Evolutionary conservation across 208 protist genomes (phyloP).

Genomic region (Vickermania ingenoplastis): DNA sequence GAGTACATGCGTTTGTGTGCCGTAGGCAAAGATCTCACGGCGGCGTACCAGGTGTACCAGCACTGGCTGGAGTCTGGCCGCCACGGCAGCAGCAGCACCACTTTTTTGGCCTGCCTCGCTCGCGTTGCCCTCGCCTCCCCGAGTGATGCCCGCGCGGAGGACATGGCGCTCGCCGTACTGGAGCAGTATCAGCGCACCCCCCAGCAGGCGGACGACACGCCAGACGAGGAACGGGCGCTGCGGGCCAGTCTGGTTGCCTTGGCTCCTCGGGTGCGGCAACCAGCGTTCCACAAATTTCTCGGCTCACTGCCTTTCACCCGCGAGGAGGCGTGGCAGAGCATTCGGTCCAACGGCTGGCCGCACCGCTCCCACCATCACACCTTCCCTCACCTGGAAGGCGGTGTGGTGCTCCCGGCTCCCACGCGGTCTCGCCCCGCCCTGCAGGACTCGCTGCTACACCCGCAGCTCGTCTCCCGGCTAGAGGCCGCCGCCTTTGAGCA

Average conservation of each 20-base stretch:
- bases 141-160: constrained; percentile 60
- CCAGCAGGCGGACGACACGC: background rate
- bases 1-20: constrained; percentile 80
- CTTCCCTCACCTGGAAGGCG: constrained; percentile 64
- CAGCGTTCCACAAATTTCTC: constrained; percentile 32
- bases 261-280: constrained; percentile 3
- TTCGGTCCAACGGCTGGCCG: constrained; percentile 24
- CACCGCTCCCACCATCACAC: constrained; percentile 32
- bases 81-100: constrained; percentile 11
- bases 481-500: constrained; percentile 30
- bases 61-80: constrained; percentile 62
- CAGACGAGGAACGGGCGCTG: constrained; percentile 11
- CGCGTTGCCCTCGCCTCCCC: constrained; percentile 41
- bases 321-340: background rate
- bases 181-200: constrained; percentile 32
- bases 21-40: constrained; percentile 62
- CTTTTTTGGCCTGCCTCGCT: constrained; percentile 66
- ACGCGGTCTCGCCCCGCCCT: constrained; percentile 19
- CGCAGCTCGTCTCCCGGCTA: constrained; percentile 29
- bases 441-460: constrained; percentile 68
- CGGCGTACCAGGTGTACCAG: constrained; percentile 77
- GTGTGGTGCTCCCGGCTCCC: background rate
- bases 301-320: constrained; percentile 15
- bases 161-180: constrained; percentile 70
- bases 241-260: background rate